Evolutionary conservation across 2,329 filamentous ascomycete species (phyloP), one percentile per base, ranked within the genome.

Genomic region (Pestalotiopsis sp.): DNA sequence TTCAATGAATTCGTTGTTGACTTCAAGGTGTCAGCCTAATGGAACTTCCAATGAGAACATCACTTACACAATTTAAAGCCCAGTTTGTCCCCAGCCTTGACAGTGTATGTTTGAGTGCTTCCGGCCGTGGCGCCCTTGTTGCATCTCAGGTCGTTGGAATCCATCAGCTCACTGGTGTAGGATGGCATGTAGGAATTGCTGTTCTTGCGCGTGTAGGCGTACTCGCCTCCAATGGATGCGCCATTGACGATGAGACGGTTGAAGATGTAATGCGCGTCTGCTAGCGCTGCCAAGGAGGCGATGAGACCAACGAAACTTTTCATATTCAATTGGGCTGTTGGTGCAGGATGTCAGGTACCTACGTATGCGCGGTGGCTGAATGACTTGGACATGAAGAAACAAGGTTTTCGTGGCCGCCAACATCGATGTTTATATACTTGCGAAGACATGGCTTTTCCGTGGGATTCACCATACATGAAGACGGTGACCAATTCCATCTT

Each of bases 1-100:
- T 71, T 78, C 57, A 23, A 59, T 59, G 7, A 59, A 59, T 12
- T 59, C 57, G 17, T 59, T 59, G 57, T 59, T 59, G 57, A 59
- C 57, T 59, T 14, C 7, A n/a, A 14, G 17, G 11, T 27, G 57
- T 27, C 12, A 59, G 57, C 17, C 14, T 5, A 5, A 27, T 14
- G 23, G 11, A 4, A 31, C 25, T 59, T 31, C 2, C 56, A n/a
- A 5, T 12, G 4, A 12, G 5, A 31, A 25, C 11, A 14, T n/a
- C 31, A 59, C 57, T 36, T 59, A 59, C 84, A 79, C 72, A 87
- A 72, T 82, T 86, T 80, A 80, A 86, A 78, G 73, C 83, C 78
- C 76, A 88, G 74, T 76, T 85, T 81, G 76, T 84, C 81, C 57
- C 85, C 85, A 4, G 84, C 81, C 68, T 82, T 82, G 69, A 86